These are phyloP conservation scores for Didymella sp. DNA, from an alignment of 2,329 filamentous ascomycete genomes.

Conservation along the genomic window DNA sequence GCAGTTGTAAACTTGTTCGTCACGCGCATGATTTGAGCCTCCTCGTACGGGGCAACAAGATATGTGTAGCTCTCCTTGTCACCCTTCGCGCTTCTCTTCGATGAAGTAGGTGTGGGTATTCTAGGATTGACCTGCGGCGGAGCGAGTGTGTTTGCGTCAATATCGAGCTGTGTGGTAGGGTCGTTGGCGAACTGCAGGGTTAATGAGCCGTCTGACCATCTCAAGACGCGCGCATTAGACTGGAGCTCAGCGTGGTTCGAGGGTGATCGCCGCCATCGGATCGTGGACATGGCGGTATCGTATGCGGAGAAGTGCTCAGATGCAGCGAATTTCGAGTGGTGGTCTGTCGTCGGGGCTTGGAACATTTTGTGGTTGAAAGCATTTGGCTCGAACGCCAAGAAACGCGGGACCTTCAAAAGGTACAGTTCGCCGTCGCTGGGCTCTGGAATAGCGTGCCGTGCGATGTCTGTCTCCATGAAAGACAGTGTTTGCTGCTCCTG, in stretches of 20 bases:
- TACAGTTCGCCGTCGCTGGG: constrained; percentile 76
- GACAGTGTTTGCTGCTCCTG: constrained; percentile 63
- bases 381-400: constrained; percentile 72
- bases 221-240: constrained; percentile 76
- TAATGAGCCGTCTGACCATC: constrained; percentile 80
- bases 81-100: constrained; percentile 33
- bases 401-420: constrained; percentile 73
- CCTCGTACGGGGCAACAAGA: constrained; percentile 73
- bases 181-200: constrained; percentile 76
- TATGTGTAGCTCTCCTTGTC: constrained; percentile 78
- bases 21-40: constrained; percentile 71
- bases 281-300: constrained; percentile 69
- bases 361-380: constrained; percentile 72
- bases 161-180: constrained; percentile 73
- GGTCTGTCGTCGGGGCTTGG: constrained; percentile 66
- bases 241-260: constrained; percentile 70
- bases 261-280: constrained; percentile 73
- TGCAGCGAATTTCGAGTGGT: constrained; percentile 56
- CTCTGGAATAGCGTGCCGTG: constrained; percentile 73
- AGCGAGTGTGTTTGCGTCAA: constrained; percentile 73
- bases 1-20: constrained; percentile 79
- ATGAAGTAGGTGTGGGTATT: constrained; percentile 57
- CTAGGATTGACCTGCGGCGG: constrained; percentile 61
- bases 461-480: constrained; percentile 69
- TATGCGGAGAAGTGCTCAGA: constrained; percentile 64